These are phyloP conservation scores for Cercospora citrullina DNA, from an alignment of 2,329 filamentous ascomycete species.

Conservation along the genomic window DNA sequence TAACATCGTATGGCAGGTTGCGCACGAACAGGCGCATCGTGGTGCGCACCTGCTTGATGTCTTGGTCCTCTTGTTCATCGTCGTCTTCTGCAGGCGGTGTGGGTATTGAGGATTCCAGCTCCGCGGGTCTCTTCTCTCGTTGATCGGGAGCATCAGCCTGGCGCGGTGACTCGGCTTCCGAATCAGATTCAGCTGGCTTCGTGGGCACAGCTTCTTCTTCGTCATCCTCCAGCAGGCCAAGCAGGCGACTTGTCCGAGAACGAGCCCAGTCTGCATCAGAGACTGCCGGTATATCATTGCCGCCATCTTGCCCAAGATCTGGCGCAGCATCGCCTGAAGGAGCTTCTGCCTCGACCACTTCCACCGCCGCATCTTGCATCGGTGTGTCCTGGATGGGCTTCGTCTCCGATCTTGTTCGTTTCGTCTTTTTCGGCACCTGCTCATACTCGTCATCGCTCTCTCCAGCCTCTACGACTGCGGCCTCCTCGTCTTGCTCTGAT, in stretches of 20 bases:
- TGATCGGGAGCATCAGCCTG: background rate
- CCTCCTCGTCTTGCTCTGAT: slow-evolving; percentile 18
- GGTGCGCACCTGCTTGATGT: slow-evolving; percentile 64
- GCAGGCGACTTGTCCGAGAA: slow-evolving; percentile 78
- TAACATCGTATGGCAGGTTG: slow-evolving; percentile 80
- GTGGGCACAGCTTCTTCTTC: slow-evolving; percentile 27
- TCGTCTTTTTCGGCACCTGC: slow-evolving; percentile 53
- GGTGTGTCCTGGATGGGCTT: background rate
- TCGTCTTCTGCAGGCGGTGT: slow-evolving; percentile 33
- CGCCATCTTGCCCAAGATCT: background rate
- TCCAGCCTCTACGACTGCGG: slow-evolving; percentile 38
- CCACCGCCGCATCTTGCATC: background rate
- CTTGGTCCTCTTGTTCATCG: slow-evolving; percentile 45
- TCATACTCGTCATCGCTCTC: slow-evolving; percentile 73
- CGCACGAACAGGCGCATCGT: slow-evolving; percentile 83
- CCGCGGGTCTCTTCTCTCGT: slow-evolving; percentile 6
- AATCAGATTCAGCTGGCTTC: background rate
- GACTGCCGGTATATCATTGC: slow-evolving; percentile 46
- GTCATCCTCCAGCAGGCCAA: slow-evolving; percentile 80
- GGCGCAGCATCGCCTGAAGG: background rate
- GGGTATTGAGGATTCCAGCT: slow-evolving; percentile 25
- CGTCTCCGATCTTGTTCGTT: slow-evolving; percentile 30
- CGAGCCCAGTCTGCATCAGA: slow-evolving; percentile 91
- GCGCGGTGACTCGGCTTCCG: slow-evolving; percentile 24
- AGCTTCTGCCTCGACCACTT: slow-evolving; percentile 24